These are phyloP conservation scores for Abortiporus biennis DNA, from an alignment of 1,284 basidiomycete species.

Conservation along the genomic window DNA sequence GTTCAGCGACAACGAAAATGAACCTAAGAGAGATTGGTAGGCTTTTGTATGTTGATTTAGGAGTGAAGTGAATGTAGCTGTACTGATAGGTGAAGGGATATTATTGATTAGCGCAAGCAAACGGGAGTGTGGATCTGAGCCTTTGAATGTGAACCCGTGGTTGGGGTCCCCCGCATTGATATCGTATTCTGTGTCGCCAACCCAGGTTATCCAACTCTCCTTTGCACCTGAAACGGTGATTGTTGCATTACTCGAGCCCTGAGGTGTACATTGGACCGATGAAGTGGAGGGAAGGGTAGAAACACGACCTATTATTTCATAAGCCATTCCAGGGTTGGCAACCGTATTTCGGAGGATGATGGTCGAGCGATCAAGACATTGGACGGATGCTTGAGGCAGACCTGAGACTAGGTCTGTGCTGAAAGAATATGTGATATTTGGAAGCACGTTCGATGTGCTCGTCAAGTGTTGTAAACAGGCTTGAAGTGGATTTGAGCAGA, in stretches of 20 bases:
- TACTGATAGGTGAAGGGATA: slow-evolving; percentile 15
- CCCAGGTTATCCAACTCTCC: slow-evolving; percentile 62
- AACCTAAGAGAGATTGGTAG: slow-evolving; percentile 34
- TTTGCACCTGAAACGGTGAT: slow-evolving; percentile 36
- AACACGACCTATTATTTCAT: slow-evolving; percentile 56
- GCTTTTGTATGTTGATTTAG: slow-evolving; percentile 46
- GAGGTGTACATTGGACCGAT: slow-evolving; percentile 27
- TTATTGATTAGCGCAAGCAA: slow-evolving; percentile 37
- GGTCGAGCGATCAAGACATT: slow-evolving; percentile 52
- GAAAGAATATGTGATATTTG: slow-evolving; percentile 45
- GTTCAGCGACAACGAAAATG: slow-evolving; percentile 55
- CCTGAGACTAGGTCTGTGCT: slow-evolving; percentile 38
- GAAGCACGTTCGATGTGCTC: slow-evolving; percentile 28
- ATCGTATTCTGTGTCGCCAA: slow-evolving; percentile 64
- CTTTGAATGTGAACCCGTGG: slow-evolving; percentile 55
- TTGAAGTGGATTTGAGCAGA: slow-evolving; percentile 60
- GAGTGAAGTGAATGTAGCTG: slow-evolving; percentile 27
- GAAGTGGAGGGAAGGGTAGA: slow-evolving; percentile 18
- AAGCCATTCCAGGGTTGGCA: slow-evolving; percentile 54
- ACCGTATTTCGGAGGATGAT: slow-evolving; percentile 51
- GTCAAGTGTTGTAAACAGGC: slow-evolving; percentile 54
- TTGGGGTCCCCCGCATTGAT: slow-evolving; percentile 52
- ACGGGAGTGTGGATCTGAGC: slow-evolving; percentile 48
- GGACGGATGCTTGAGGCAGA: slow-evolving; percentile 51
- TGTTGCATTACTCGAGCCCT: slow-evolving; percentile 43